These are phyloP conservation scores for Rutstroemia sp. DNA, from an alignment of 2,329 filamentous ascomycete species.

Conservation along the genomic window DNA sequence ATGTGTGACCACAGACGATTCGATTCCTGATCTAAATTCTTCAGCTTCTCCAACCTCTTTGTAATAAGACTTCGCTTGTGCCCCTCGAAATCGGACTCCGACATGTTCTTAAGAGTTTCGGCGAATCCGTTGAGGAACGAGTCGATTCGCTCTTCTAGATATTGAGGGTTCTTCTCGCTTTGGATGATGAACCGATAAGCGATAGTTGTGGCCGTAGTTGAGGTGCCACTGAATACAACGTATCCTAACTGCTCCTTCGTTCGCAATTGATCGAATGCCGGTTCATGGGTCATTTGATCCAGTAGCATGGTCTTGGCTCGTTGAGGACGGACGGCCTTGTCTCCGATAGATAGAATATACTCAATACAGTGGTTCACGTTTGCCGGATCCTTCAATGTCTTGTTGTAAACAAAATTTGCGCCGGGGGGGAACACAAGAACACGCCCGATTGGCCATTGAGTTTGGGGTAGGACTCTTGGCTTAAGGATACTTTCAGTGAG, in stretches of 20 bases:
- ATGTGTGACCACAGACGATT: constrained; percentile 80
- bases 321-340: constrained; percentile 57
- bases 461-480: constrained; percentile 62
- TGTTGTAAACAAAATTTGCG: constrained; percentile 77
- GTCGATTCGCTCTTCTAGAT: constrained; percentile 82
- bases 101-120: constrained; percentile 65
- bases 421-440: constrained; percentile 72
- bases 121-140: constrained; percentile 67
- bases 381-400: constrained; percentile 72
- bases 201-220: constrained; percentile 66
- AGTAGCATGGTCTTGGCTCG: constrained; percentile 75
- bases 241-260: constrained; percentile 98
- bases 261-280: constrained; percentile 86
- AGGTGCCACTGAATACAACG: constrained; percentile 79
- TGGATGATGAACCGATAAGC: constrained; percentile 89
- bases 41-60: constrained; percentile 81
- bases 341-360: constrained; percentile 65
- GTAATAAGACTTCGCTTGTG: constrained; percentile 87
- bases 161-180: constrained; percentile 77
- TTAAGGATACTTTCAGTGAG: constrained; percentile 73
- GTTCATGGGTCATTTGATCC: constrained; percentile 87
- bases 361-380: constrained; percentile 88
- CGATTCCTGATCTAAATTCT: constrained; percentile 84
- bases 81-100: constrained; percentile 74
- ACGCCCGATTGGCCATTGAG: constrained; percentile 73